A percentile compares a stretch with the other conserved stretches of the same genome.
Conservation (phyloP, 106 monocot species). For the Dendrobium chrysotoxum region DNA sequence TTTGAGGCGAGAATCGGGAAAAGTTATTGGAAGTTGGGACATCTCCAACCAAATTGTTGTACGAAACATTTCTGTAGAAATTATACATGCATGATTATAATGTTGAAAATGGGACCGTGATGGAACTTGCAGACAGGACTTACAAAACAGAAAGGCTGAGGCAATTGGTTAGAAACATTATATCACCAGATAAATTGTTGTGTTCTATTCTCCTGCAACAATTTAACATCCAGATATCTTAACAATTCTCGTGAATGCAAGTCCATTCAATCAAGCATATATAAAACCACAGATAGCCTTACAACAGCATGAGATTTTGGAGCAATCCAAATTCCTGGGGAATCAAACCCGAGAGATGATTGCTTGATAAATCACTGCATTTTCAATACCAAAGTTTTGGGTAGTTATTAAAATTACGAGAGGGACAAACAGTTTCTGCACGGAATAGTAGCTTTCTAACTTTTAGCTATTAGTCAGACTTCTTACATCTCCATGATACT, state of each 20-base stretch:
- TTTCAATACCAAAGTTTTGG: neutral
- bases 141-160: slow-evolving; percentile 76
- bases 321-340: slow-evolving; percentile 82
- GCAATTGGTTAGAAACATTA: slow-evolving; percentile 55
- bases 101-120: neutral
- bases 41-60: slow-evolving; percentile 67
- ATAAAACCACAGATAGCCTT: slow-evolving; percentile 14
- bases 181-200: slow-evolving; percentile 81
- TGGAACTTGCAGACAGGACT: slow-evolving; percentile 16
- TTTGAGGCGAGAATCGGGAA: slow-evolving; percentile 66
- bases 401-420: neutral
- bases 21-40: slow-evolving; percentile 81
- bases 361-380: slow-evolving; percentile 77
- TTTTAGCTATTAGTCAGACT: neutral
- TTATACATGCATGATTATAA: neutral
- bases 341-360: slow-evolving; percentile 57
- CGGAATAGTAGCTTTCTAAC: neutral
- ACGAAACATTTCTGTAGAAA: slow-evolving; percentile 71
- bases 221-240: neutral
- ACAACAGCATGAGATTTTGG: slow-evolving; percentile 74
- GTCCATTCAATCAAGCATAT: neutral
- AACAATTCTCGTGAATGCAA: neutral
- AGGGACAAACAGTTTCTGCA: neutral
- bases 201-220: slow-evolving; percentile 48
- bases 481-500: slow-evolving; percentile 91